Evolutionary conservation across 139 green algal genomes (phyloP), one percentile per base, ranked within the genome.

Genomic region (Chlorella vulgaris): DNA sequence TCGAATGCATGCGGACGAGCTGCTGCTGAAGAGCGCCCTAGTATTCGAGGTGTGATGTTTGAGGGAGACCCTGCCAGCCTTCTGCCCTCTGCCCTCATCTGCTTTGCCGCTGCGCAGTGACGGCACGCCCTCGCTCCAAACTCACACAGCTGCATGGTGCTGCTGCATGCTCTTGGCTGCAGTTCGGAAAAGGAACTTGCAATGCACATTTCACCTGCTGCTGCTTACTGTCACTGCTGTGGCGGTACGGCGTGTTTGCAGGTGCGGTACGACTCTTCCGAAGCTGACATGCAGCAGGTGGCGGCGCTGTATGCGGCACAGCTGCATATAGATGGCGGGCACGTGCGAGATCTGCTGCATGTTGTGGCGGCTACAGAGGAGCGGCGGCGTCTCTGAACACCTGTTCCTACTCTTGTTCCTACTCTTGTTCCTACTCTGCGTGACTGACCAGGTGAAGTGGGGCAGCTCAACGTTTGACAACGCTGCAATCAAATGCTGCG

Each of bases 1-100:
- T 29, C 69, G 58, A 6, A 86, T 86, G 81, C 61, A 76, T 29
- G 35, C 53, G 3, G 71, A 83, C 2, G 81, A 86, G 61, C 55
- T 86, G 29, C 39, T 40, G 68, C 26, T 86, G 7, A 73, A 86
- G 40, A 2, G 60, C 21, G 71, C 60, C 0, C 28, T 86, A 24
- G 58, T 39, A 15, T 39, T 19, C 2, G n/a, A n/a, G n/a, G n/a
- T n/a, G n/a, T n/a, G n/a, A n/a, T n/a, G n/a, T n/a, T n/a, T n/a
- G n/a, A n/a, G n/a, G n/a, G n/a, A n/a, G n/a, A n/a, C n/a, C n/a
- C n/a, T n/a, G n/a, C n/a, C n/a, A n/a, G n/a, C n/a, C n/a, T n/a
- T n/a, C n/a, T n/a, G n/a, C n/a, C n/a, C n/a, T n/a, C n/a, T n/a
- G n/a, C n/a, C n/a, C n/a, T n/a, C n/a, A n/a, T n/a, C n/a, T n/a